Evolutionary conservation across 164 flowering plant genomes (phyloP), one percentile per base, ranked within the genome.

Genomic region (Magnolia officinalis): DNA sequence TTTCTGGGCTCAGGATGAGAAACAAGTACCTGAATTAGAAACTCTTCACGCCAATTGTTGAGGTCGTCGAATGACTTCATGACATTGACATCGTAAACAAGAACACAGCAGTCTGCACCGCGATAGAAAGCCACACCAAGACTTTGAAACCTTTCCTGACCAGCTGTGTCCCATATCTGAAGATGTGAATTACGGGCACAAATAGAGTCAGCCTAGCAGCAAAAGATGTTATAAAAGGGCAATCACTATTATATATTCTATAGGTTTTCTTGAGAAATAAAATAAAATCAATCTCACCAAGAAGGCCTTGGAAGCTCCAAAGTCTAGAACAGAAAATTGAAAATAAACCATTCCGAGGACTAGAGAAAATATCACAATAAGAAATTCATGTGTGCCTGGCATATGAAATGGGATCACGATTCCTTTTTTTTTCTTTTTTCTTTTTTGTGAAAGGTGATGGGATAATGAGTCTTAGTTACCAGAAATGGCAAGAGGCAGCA

Each of bases 141-240:
- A 80, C 98, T 93, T 83, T 94, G 98, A 80, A 94, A 94, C 78
- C 98, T 87, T 74, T 94, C 98, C 78, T 94, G 98, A 45, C 97
- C 98, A 74, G 98, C 97, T 26, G 97, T 94, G 82, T 94, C 98
- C 97, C 97, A 92, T 82, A 94, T 94, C 96, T 90, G 85, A 68
- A 75, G 24, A 75, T 37, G 45, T 20, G 45, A 68, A 13, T 31
- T 75, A 37, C 29, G 29, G 20, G 45, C 71, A 68, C 50, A 19
- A 24, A 29, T 31, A 24, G 16, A 24, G 45, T 14, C 29, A 14
- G 18, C 50, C 50, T 6, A 24, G 29, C 14, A 29, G 10, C 10
- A 29, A 16, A 68, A 55, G 61, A 55, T 37, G 45, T 55, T 55
- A 55, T 55, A 55, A 55, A 55, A 16, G 18, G 61, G 13, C 18